Evolutionary conservation across 225 moss, liverwort and hornwort species (phyloP).

Genomic region (Sphagnum contortum): DNA sequence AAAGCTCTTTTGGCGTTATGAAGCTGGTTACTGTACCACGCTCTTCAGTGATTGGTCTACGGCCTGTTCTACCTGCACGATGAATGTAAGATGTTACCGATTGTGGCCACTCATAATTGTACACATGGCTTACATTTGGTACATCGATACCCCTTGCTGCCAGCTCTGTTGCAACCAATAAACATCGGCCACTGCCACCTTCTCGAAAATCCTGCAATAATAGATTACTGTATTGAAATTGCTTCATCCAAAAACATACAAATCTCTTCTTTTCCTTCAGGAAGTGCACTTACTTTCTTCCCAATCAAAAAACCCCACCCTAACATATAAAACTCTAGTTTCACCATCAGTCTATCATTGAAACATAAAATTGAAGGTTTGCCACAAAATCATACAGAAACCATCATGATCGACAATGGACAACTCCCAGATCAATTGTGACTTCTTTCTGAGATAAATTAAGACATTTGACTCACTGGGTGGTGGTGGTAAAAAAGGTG

Average conservation of each 20-base stretch:
- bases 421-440: too few relatives aligned
- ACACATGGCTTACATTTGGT: constrained; percentile 88
- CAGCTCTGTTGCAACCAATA: constrained; percentile 85
- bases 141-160: constrained; percentile 90
- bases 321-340: not conserved
- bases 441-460: too few relatives aligned
- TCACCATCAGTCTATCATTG: too few relatives aligned
- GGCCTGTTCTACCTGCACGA: constrained; percentile 83
- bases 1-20: constrained; percentile 71
- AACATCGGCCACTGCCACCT: constrained; percentile 37
- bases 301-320: not conserved
- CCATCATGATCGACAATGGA: too few relatives aligned
- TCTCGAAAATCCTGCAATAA: constrained; percentile 73
- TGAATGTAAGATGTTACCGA: constrained; percentile 83
- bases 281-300: not conserved
- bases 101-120: constrained; percentile 81
- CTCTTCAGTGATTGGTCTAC: constrained; percentile 78
- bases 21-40: constrained; percentile 77
- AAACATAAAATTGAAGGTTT: too few relatives aligned
- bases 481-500: too few relatives aligned
- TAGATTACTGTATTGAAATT: not conserved
- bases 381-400: too few relatives aligned
- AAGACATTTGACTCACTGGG: too few relatives aligned
- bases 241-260: not conserved
- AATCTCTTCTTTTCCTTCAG: not conserved